Evolutionary conservation across 2,329 filamentous ascomycete genomes (phyloP), one percentile per base, ranked within the genome.

Genomic region (Colletotrichum eleusines): DNA sequence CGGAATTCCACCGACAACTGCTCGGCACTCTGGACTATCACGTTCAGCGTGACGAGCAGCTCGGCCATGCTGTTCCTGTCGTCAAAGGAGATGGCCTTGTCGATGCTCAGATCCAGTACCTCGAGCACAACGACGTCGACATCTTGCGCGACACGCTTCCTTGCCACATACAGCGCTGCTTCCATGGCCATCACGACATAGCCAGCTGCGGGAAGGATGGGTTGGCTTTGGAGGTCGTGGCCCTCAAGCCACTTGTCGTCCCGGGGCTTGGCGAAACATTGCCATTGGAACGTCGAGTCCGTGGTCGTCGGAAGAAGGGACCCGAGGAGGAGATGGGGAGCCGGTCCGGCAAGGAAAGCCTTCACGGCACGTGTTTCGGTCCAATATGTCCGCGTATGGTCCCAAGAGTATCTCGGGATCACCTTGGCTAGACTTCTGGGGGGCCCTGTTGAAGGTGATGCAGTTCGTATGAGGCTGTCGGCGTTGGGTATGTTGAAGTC

Each of bases 211-310:
- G 82, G 79, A 63, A 80, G 81, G 66, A 84, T 81, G 65, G 80
- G 79, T 53, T 83, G 77, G 73, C 79, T 83, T 65, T 84, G 80
- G 75, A 85, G 82, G n/a, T 76, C 74, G 75, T 86, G 85, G 65
- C 86, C 83, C 55, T 83, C 75, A 18, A 84, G 80, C 69, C 86
- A 86, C 9, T 86, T 80, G 20, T 82, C 63, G 44, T 83, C 78
- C 14, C 77, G 75, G 3, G 80, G 68, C 1, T 62, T 71, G 28
- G 72, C 12, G 14, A 65, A 53, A 50, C 72, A 70, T 12, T 70
- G 69, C 69, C 69, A 73, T 1, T 55, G 58, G 0, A 68, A 53
- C 31, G 59, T 33, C 18, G 35, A 46, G 5, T 59, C 53, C 11
- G 35, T 46, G 23, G 51, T 59, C 6, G 59, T 60, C 5, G 42